phyloP scores from a whole-genome alignment of 352 stramenopile species.

The Phytophthora hibernalis region DNA sequence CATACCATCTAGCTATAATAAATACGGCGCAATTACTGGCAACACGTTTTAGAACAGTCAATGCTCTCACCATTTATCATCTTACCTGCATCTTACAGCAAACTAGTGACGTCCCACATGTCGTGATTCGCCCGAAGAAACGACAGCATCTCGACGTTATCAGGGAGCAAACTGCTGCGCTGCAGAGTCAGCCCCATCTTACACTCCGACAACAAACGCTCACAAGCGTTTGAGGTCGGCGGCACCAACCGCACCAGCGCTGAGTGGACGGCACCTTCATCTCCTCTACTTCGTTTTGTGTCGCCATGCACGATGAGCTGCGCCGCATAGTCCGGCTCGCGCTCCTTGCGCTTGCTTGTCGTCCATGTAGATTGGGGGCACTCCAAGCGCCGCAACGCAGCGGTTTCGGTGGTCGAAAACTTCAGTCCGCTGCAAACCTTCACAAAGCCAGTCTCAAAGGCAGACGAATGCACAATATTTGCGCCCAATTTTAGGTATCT shows the following conservation, averaged over 20 bases:
- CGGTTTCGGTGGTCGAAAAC: background rate
- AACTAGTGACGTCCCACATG: background rate
- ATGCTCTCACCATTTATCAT: too few relatives aligned
- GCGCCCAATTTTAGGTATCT: conserved; percentile 5
- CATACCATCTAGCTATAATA: too few relatives aligned
- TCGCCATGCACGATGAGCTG: background rate
- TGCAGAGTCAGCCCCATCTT: background rate
- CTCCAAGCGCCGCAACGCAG: background rate
- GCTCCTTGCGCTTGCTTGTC: conserved; percentile 1
- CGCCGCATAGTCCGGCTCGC: background rate
- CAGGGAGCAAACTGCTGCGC: background rate
- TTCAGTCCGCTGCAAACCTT: background rate
- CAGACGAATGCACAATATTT: conserved; percentile 15
- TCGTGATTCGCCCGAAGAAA: conserved; percentile 4
- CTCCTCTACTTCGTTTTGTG: background rate
- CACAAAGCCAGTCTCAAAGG: conserved; percentile 1
- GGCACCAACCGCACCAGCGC: background rate
- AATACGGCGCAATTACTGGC: too few relatives aligned
- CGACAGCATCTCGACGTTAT: background rate
- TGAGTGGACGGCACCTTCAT: background rate
- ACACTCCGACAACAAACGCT: conserved; percentile 9
- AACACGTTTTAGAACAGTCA: too few relatives aligned
- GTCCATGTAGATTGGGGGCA: too few relatives aligned
- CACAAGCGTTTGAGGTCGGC: conserved; percentile 2
- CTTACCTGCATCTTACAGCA: too few relatives aligned